Evolutionary conservation across 176 grass and related monocot species (phyloP), one percentile per base, ranked within the genome.

Genomic region (Raddia guianensis): DNA sequence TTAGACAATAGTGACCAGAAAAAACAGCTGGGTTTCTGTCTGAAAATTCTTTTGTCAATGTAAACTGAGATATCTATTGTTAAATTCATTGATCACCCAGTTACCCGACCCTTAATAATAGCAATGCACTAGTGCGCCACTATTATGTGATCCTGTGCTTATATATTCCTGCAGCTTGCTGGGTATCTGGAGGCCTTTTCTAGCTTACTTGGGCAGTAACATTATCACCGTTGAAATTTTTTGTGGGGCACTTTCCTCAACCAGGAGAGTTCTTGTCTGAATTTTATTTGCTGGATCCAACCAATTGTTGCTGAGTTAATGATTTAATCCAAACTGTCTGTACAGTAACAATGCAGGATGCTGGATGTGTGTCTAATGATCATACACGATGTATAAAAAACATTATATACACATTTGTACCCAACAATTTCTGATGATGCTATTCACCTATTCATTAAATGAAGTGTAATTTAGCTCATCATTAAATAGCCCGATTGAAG

Each of bases 151-250:
- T 52, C 1, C 42, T 47, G 56, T 68, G 10, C 74, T 74, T 82
- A 32, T 83, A 40, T 49, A 46, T 85, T 73, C 65, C 82, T 97
- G 83, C 88, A 97, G 96, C 60, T 98, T 47, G 88, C 81, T 91
- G 90, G 90, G 80, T 99, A 99, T 57, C 76, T 87, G 73, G 86
- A 10, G 37, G 72, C 84, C 72, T 70, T 93, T 72, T 73, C 49
- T 72, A 80, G 86, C 57, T 80, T 90, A 61, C 91, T 99, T 74
- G 82, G 43, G 6, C 77, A 72, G 82, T 85, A 82, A 20, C 47
- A 49, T 63, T 63, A 77, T 65, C 50, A 27, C 43, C 57, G 37
- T 65, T 27, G 13, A 76, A 76, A 20, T 63, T 61, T 68, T 47
- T 20, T 85, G 80, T 1, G 37, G 37, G 66, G 58, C 43, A 72